phyloP scores from a whole-genome alignment of 148 eudicot species.

The Nepenthes mirabilis region DNA sequence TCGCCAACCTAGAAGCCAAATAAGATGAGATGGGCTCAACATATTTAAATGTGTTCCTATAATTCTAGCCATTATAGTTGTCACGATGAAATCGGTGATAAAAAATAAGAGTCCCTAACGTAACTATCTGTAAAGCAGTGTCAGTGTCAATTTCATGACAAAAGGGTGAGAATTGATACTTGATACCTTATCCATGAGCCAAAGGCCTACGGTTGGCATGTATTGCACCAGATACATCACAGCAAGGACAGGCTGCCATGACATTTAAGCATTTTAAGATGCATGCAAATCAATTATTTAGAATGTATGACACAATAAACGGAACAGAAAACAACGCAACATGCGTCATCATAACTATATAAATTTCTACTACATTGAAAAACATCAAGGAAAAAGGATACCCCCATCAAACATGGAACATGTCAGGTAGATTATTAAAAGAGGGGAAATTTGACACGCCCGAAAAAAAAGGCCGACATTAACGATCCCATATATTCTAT shows the following conservation, averaged over 20 bases:
- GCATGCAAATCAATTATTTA: not conserved
- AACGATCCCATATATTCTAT: too few species aligned
- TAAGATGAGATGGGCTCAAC: not conserved
- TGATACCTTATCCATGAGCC: constrained; percentile 93
- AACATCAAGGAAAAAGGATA: too few species aligned
- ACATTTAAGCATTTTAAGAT: constrained; percentile 4
- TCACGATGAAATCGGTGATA: not conserved
- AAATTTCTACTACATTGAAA: too few species aligned
- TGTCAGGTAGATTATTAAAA: too few species aligned
- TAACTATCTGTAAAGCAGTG: not conserved
- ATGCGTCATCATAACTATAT: too few species aligned
- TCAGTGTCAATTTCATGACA: not conserved
- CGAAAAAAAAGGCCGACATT: too few species aligned
- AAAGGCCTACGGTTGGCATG: constrained; percentile 73
- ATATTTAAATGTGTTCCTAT: not conserved
- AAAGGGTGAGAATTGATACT: not conserved
- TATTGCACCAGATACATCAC: constrained; percentile 94
- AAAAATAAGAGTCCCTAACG: not conserved
- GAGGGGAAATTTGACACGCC: too few species aligned
- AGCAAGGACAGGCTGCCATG: constrained; percentile 78
- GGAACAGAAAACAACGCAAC: too few species aligned
- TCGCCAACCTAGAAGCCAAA: constrained; percentile 46
- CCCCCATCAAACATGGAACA: too few species aligned
- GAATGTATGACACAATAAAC: too few species aligned
- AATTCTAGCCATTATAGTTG: not conserved